A percentile compares a stretch with the other conserved stretches of the same genome.
Conservation (phyloP, 176 grass and related monocot species). For the Tillandsia fasciculata region DNA sequence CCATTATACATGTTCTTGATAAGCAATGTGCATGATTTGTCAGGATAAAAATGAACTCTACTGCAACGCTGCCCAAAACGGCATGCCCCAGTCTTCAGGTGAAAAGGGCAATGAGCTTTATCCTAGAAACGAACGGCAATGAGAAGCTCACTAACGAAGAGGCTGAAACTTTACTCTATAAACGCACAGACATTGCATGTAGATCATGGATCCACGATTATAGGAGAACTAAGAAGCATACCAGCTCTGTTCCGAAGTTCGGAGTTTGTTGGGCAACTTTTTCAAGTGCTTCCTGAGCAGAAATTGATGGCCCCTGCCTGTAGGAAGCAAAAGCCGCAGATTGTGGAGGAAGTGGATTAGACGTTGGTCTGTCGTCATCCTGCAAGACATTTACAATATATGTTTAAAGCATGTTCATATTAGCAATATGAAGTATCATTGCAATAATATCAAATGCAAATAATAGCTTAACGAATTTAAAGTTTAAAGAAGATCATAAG, state of each 20-base stretch:
- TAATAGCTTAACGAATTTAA: background rate
- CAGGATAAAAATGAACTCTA: constrained; percentile 91
- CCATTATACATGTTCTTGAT: constrained; percentile 96
- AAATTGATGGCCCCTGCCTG: constrained; percentile 40
- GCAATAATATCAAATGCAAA: background rate
- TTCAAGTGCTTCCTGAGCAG: constrained; percentile 67
- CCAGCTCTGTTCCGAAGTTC: constrained; percentile 99
- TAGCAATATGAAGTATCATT: constrained; percentile 6
- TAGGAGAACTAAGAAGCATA: constrained; percentile 18
- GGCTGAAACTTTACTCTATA: background rate
- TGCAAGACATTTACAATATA: constrained; percentile 31
- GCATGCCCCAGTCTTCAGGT: constrained; percentile 84
- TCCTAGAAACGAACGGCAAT: constrained; percentile 47
- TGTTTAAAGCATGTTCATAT: constrained; percentile 8
- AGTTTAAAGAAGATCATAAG: background rate
- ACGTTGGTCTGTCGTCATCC: constrained; percentile 80
- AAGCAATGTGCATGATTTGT: constrained; percentile 85
- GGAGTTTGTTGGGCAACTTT: constrained; percentile 93
- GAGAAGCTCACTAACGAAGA: background rate
- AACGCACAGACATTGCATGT: background rate
- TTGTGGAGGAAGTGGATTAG: constrained; percentile 76
- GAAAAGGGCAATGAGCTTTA: constrained; percentile 94
- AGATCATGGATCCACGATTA: background rate
- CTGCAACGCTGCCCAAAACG: constrained; percentile 84
- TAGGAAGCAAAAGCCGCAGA: constrained; percentile 54